phyloP scores from a whole-genome alignment of 768 basidiomycete species.

The Boletus sensibilis region DNA sequence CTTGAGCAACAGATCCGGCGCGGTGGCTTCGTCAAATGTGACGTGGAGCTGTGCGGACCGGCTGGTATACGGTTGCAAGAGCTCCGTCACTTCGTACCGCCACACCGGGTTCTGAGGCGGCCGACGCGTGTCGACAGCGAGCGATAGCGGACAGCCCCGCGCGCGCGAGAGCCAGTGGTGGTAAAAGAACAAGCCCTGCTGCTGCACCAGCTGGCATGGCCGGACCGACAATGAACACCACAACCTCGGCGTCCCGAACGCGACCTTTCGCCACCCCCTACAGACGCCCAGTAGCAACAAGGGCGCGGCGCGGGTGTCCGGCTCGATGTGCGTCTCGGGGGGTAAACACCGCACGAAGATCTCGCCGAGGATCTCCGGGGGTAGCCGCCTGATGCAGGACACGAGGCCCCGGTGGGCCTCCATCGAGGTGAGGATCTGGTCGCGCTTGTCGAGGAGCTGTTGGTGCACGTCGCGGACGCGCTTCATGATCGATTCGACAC shows the following conservation, averaged over 20 bases:
- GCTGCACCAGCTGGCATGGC: conserved; percentile 3
- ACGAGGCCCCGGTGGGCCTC: conserved; percentile 21
- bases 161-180: conserved; percentile 24
- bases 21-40: conserved; percentile 9
- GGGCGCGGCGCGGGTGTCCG: conserved; percentile 30
- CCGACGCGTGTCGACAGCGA: conserved; percentile 18
- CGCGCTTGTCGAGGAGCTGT: conserved; percentile 12
- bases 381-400: conserved; percentile 37
- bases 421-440: conserved; percentile 18
- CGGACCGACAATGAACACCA: conserved; percentile 44
- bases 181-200: conserved; percentile 14
- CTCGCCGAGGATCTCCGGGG: conserved; percentile 46
- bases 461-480: conserved; percentile 4
- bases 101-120: conserved; percentile 18
- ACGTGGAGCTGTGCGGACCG: conserved; percentile 12
- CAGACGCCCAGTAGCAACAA: conserved; percentile 42
- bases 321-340: conserved; percentile 24
- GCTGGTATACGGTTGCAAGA: conserved; percentile 20
- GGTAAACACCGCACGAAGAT: conserved; percentile 44
- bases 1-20: conserved; percentile 14
- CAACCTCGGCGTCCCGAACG: conserved; percentile 40
- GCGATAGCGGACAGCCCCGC: conserved; percentile 18
- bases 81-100: conserved; percentile 22
- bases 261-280: conserved; percentile 42
- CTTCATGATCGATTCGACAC: conserved; percentile 14